phyloP scores from a whole-genome alignment of 23 red algal genomes.

The Pyropia haitanensis region DNA sequence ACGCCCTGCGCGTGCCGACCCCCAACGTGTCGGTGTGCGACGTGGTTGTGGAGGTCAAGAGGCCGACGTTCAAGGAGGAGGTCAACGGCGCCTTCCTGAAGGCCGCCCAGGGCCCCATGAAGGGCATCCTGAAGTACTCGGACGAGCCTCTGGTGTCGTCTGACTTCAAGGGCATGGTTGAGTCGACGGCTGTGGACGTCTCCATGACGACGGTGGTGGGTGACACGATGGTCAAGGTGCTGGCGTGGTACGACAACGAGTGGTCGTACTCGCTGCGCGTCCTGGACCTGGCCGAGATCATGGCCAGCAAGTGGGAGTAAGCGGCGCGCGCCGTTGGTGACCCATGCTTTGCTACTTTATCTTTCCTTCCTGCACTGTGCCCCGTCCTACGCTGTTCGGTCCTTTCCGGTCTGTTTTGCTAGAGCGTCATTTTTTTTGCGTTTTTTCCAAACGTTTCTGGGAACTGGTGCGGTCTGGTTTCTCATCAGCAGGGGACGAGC shows the following conservation, averaged over 20 bases:
- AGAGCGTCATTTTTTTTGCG: no score
- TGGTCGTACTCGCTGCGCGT: conserved; percentile 86
- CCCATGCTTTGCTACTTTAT: no score
- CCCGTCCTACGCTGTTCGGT: no score
- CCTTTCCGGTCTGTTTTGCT: no score
- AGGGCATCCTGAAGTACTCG: conserved; percentile 89
- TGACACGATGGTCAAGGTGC: conserved; percentile 95
- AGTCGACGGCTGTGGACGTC: conserved; percentile 82
- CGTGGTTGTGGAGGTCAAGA: conserved; percentile 80
- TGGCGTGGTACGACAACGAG: conserved; percentile 99
- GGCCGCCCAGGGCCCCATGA: conserved; percentile 68
- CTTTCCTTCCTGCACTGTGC: no score
- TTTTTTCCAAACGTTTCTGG: no score
- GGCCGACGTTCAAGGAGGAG: conserved; percentile 97
- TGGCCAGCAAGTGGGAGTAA: conserved; percentile 79
- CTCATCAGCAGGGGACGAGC: no score
- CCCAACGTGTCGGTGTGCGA: conserved; percentile 90
- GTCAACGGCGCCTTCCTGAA: conserved; percentile 92
- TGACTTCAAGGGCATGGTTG: conserved; percentile 72
- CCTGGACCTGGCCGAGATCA: conserved; percentile 74
- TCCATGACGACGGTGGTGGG: conserved; percentile 95
- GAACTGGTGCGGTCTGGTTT: no score
- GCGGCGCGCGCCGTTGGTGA: background rate
- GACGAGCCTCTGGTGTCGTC: conserved; percentile 93
- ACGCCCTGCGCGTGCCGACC: conserved; percentile 94